These are phyloP conservation scores for Lolium perenne DNA, from an alignment of 176 grass and related monocot genomes.

Conservation along the genomic window DNA sequence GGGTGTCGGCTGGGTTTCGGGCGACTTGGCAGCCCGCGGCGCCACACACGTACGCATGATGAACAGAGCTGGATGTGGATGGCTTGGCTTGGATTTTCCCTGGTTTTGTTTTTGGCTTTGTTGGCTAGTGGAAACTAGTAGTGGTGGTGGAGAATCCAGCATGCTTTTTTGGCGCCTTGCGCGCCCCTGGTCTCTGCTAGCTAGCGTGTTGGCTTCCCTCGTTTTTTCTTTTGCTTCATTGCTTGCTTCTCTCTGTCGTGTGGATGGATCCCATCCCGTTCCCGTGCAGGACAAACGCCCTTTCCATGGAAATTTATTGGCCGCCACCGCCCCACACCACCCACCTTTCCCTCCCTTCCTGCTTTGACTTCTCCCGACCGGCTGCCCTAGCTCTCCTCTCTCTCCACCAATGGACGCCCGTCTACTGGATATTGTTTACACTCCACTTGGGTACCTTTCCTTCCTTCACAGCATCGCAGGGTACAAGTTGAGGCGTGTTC, in stretches of 20 bases:
- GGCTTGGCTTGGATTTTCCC: not conserved
- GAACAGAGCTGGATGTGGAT: too few relatives aligned
- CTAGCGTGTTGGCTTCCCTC: slow-evolving; percentile 33
- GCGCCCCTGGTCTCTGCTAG: slow-evolving; percentile 32
- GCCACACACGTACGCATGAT: not conserved
- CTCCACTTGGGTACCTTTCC: not conserved
- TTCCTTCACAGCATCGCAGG: not conserved
- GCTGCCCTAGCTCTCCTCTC: slow-evolving; percentile 17
- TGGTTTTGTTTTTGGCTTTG: slow-evolving; percentile 43
- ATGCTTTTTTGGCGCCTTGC: slow-evolving; percentile 43
- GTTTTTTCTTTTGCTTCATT: not conserved
- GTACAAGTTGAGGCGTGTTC: not conserved
- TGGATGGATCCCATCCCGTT: too few relatives aligned
- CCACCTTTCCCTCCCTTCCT: not conserved
- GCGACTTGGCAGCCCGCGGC: too few relatives aligned
- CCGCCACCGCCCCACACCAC: slow-evolving; percentile 36
- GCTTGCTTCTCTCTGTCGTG: not conserved
- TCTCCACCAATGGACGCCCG: slow-evolving; percentile 28
- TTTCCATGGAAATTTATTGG: slow-evolving; percentile 42
- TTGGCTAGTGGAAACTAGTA: slow-evolving; percentile 15
- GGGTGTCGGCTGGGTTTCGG: not conserved
- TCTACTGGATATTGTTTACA: not conserved
- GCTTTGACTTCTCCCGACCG: slow-evolving; percentile 36
- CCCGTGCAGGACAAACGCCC: slow-evolving; percentile 36
- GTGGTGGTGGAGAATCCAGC: slow-evolving; percentile 63